Percentiles rank a stretch among this genome's conserved stretches.
Evolutionary conservation across 495 filamentous ascomycete species (phyloP).

Genomic region (Melanomma pulvis-pyrius): DNA sequence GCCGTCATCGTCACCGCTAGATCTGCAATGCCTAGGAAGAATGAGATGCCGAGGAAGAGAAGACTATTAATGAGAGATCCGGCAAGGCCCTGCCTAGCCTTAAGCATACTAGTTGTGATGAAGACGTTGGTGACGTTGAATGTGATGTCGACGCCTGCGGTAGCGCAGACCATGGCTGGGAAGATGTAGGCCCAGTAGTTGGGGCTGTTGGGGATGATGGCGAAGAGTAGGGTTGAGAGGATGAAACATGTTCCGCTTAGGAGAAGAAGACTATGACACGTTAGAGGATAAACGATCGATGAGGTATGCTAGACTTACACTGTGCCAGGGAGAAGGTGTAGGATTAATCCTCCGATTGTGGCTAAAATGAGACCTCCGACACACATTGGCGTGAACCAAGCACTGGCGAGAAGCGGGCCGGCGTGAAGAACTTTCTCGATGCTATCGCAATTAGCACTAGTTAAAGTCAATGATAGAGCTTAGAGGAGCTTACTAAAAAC

Average conservation of each 20-base stretch:
- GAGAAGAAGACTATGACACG: constrained; percentile 48
- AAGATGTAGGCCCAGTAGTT: constrained; percentile 74
- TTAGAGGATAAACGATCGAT: not conserved
- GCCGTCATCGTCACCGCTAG: constrained; percentile 61
- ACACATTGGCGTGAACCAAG: constrained; percentile 79
- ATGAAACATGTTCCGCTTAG: constrained; percentile 69
- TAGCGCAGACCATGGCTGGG: constrained; percentile 79
- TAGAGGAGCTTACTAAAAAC: constrained; percentile 66
- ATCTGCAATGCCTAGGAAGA: constrained; percentile 78
- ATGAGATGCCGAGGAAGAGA: constrained; percentile 79
- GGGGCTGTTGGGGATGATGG: constrained; percentile 62
- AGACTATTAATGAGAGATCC: constrained; percentile 69
- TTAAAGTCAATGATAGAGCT: not conserved
- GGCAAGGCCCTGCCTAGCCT: constrained; percentile 71
- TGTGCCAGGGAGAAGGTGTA: constrained; percentile 75
- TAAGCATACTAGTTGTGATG: constrained; percentile 54
- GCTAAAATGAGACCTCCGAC: constrained; percentile 74
- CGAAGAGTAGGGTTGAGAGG: constrained; percentile 68
- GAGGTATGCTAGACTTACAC: constrained; percentile 5
- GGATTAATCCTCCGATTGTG: constrained; percentile 70
- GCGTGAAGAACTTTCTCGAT: constrained; percentile 68
- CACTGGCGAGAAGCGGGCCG: constrained; percentile 69
- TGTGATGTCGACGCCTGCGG: constrained; percentile 80
- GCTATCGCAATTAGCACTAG: constrained; percentile 44
- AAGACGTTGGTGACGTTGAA: constrained; percentile 86